phyloP scores from a whole-genome alignment of 371 early-diverging fungal genomes.

The Mucor irregularis region DNA sequence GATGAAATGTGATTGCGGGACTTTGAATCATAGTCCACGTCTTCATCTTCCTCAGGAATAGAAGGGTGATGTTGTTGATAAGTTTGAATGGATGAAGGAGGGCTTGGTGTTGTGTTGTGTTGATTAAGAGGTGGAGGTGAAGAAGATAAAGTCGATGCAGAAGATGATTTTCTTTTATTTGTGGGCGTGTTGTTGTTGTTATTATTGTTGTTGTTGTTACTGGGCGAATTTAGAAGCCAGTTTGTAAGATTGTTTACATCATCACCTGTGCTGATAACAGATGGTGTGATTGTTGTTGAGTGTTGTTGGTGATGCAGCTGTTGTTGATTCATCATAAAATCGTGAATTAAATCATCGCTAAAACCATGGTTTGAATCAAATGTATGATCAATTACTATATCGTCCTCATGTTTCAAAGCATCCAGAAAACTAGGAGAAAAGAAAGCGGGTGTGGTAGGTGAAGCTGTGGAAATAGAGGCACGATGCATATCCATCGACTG shows the following conservation, averaged over 20 bases:
- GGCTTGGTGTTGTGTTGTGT: conserved; percentile 40
- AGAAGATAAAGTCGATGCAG: conserved; percentile 13
- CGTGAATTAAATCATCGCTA: conserved; percentile 9
- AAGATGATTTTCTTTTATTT: conserved; percentile 8
- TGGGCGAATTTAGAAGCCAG: conserved; percentile 18
- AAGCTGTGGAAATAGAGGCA: conserved; percentile 15
- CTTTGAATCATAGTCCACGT: conserved; percentile 16
- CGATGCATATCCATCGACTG: conserved; percentile 10
- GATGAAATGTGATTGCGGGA: conserved; percentile 20
- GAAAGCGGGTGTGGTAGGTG: conserved; percentile 62
- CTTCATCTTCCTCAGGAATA: conserved; percentile 51
- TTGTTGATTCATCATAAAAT: conserved; percentile 14
- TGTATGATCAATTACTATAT: conserved; percentile 27
- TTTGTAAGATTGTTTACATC: conserved; percentile 14
- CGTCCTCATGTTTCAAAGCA: conserved; percentile 51
- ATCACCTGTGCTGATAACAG: conserved; percentile 16
- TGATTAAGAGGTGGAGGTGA: conserved; percentile 23
- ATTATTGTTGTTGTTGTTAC: conserved; percentile 4
- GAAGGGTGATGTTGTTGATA: conserved; percentile 38
- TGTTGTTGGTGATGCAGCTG: conserved; percentile 15
- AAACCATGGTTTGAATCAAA: conserved; percentile 11
- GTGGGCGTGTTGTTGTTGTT: too few relatives aligned
- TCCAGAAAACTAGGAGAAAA: conserved; percentile 66
- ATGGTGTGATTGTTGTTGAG: conserved; percentile 25
- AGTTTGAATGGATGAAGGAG: conserved; percentile 33